Conservation (phyloP, 768 basidiomycete genomes). For the Pleurotus citrinopileatus region DNA sequence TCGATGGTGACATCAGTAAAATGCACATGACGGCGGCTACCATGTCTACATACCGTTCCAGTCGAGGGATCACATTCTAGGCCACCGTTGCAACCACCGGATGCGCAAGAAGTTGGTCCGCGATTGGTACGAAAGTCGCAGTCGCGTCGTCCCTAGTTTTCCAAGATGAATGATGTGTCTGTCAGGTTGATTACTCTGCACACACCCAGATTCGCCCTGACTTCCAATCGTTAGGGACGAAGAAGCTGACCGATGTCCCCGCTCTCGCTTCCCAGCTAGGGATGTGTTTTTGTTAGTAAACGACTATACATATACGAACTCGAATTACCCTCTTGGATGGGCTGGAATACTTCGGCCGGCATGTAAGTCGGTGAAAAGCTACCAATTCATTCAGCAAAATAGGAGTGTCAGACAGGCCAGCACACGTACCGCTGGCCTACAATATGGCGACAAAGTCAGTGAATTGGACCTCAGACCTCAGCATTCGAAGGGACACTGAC, state of each 20-base stretch:
- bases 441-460: conserved; percentile 25
- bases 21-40: background rate
- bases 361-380: conserved; percentile 13
- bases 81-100: conserved; percentile 71
- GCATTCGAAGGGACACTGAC: conserved; percentile 13
- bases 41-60: conserved; percentile 39
- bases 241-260: conserved; percentile 26
- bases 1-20: background rate
- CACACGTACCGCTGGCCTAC: conserved; percentile 24
- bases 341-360: conserved; percentile 9
- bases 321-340: conserved; percentile 17
- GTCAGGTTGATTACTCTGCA: background rate
- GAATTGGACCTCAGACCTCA: background rate
- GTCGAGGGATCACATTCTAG: conserved; percentile 49
- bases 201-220: conserved; percentile 48
- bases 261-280: conserved; percentile 15
- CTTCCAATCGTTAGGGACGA: conserved; percentile 47
- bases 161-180: background rate
- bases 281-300: background rate
- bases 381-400: too few relatives aligned
- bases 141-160: conserved; percentile 53
- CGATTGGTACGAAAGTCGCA: conserved; percentile 57
- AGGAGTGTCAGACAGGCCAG: too few relatives aligned
- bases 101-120: conserved; percentile 56
- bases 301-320: background rate